phyloP scores from a whole-genome alignment of 306 rosid species.

The Pyrus bretschneideri region DNA sequence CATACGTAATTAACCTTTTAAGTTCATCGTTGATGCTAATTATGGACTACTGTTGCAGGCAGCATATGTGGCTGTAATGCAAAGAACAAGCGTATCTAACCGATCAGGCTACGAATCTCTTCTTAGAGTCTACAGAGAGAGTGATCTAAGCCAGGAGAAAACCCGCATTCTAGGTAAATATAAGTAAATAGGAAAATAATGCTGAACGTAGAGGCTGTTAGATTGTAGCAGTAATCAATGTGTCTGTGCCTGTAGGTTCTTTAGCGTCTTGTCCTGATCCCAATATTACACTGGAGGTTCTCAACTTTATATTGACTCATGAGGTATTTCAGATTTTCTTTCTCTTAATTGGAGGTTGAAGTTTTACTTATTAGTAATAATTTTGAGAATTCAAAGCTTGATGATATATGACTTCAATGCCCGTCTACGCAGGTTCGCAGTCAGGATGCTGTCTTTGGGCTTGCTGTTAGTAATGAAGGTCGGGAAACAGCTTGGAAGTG shows the following conservation, averaged over 20 bases:
- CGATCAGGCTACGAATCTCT: slow-evolving; percentile 64
- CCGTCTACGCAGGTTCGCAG: slow-evolving; percentile 52
- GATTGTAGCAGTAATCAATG: too few relatives aligned
- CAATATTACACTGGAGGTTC: slow-evolving; percentile 37
- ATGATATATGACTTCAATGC: slow-evolving; percentile 6
- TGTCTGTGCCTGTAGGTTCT: slow-evolving; percentile 18
- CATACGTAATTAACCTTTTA: neutral
- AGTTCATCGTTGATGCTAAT: slow-evolving; percentile 20
- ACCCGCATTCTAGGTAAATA: slow-evolving; percentile 72
- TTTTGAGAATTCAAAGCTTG: slow-evolving; percentile 14
- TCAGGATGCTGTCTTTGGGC: slow-evolving; percentile 75
- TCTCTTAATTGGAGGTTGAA: slow-evolving; percentile 3
- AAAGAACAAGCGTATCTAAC: slow-evolving; percentile 42
- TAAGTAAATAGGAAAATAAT: neutral
- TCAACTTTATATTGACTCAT: slow-evolving; percentile 34
- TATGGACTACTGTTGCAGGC: slow-evolving; percentile 47
- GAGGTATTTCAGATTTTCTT: slow-evolving; percentile 18
- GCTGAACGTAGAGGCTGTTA: neutral
- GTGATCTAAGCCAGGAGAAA: slow-evolving; percentile 82
- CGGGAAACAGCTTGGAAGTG: slow-evolving; percentile 81
- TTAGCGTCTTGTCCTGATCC: slow-evolving; percentile 38
- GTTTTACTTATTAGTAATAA: neutral
- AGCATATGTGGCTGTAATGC: slow-evolving; percentile 70
- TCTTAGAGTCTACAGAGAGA: slow-evolving; percentile 69
- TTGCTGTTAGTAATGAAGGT: slow-evolving; percentile 47